A percentile compares a stretch with the other conserved stretches of the same genome.
phyloP scores from a whole-genome alignment of 73 alveolate species.

The Uronychia setigera region DNA sequence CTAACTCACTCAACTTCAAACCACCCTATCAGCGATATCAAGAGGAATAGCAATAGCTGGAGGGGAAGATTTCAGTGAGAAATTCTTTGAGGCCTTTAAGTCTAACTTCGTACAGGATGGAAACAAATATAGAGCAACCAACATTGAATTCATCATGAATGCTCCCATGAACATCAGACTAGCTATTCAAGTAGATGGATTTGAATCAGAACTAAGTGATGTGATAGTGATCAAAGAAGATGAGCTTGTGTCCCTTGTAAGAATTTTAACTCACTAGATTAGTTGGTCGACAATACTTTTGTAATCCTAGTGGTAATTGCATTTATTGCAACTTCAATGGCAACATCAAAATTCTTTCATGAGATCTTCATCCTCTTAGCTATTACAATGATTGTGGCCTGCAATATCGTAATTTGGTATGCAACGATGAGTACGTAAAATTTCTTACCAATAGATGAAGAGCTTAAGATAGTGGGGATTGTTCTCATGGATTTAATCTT shows the following conservation, averaged over 20 bases:
- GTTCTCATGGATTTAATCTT: neutral
- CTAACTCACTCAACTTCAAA: neutral
- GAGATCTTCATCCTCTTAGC: neutral
- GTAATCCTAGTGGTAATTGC: neutral
- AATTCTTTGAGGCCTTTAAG: neutral
- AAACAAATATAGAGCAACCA: no score
- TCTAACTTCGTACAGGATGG: neutral
- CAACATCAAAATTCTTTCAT: neutral
- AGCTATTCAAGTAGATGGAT: neutral
- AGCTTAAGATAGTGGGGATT: neutral
- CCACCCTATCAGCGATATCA: neutral
- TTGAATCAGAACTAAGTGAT: neutral
- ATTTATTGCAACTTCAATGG: neutral
- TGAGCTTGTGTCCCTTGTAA: neutral
- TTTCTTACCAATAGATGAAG: neutral
- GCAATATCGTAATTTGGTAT: neutral
- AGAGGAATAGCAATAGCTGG: neutral
- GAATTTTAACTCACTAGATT: neutral
- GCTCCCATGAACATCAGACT: neutral
- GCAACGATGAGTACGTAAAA: neutral
- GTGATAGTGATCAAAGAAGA: no score
- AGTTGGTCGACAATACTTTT: neutral
- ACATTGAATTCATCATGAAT: neutral
- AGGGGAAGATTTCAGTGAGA: neutral
- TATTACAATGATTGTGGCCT: neutral